These are phyloP conservation scores for Pseudotsuga menziesii DNA, from an alignment of 75 land plant species.

Conservation along the genomic window DNA sequence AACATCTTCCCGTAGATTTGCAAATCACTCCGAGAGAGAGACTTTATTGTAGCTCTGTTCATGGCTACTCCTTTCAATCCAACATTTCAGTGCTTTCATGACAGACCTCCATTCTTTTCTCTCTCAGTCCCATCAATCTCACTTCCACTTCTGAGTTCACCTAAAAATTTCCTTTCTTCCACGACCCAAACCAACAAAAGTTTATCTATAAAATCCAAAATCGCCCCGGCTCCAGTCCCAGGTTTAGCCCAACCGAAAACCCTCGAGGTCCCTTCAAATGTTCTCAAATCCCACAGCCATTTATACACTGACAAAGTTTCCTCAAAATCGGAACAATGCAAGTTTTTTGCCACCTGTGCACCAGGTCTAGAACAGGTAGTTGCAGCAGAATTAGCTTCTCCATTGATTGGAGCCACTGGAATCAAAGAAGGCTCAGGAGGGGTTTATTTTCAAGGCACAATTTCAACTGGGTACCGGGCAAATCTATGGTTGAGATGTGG, in stretches of 20 bases:
- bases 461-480: slow-evolving; percentile 26
- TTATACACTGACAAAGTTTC: background rate
- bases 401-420: slow-evolving; percentile 22
- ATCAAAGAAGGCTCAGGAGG: slow-evolving; percentile 33
- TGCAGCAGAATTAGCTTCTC: slow-evolving; percentile 33
- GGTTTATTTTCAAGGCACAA: slow-evolving; percentile 30
- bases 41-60: background rate
- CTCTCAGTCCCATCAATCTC: background rate
- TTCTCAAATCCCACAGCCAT: background rate
- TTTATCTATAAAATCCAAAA: background rate
- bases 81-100: background rate
- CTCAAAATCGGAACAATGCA: background rate
- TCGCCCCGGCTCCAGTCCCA: background rate
- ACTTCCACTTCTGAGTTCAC: background rate
- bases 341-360: slow-evolving; percentile 37
- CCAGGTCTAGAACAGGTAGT: slow-evolving; percentile 47
- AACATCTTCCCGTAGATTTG: no score
- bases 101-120: background rate
- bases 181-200: background rate
- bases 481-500: slow-evolving; percentile 47
- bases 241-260: background rate
- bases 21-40: no score
- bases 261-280: background rate
- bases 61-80: background rate
- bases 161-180: background rate